Base-by-base conservation (phyloP, 176 grass and related monocot genomes). In the Raddia guianensis region DNA sequence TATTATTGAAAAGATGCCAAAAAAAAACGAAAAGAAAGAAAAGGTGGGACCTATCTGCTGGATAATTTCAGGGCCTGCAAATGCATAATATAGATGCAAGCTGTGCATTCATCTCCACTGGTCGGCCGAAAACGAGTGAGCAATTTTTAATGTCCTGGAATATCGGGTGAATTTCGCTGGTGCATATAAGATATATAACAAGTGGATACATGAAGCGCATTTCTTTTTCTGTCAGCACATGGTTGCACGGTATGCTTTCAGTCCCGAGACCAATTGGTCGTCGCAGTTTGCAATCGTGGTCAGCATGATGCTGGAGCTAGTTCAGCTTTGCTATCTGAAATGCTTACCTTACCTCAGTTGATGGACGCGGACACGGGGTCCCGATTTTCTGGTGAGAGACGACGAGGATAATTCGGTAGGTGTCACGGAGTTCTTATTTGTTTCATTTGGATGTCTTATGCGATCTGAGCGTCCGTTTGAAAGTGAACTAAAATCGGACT, bases 291-390 rank as follows among this genome's bases (percentile, higher is more conserved):
- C 56, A 32, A 5, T 18, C 49, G 57, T 2, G 4, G 62, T 78
- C 48, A 33, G 47, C 62, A 42, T 78, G 76, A 78, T 19, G 60
- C 60, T 65, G 75, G 60, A 12, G 12, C 27, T n/a, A 63, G 6
- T 15, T 65, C 60, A 64, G 4, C 37, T 40, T 40, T 40, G 37
- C 37, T 40, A 40, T 3, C 4, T 40, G 37, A 40, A 40, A 40
- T 40, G 37, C 37, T 40, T 40, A 40, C 37, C 37, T 40, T 40
- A 27, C 0, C 27, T 27, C 27, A 0, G 27, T 27, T 27, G 27
- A 27, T 27, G 27, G 27, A 1, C 27, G 1, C 27, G 27, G 27
- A 27, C 27, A 1, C 27, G 1, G 27, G 27, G 27, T 0, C 27
- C 27, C 1, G 27, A 27, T 27, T 27, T 27, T 27, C 27, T 27